A percentile compares a stretch with the other conserved stretches of the same genome.
These are phyloP conservation scores for Umbelopsis isabellina DNA, from an alignment of 192 early-diverging fungal species.

Conservation along the genomic window DNA sequence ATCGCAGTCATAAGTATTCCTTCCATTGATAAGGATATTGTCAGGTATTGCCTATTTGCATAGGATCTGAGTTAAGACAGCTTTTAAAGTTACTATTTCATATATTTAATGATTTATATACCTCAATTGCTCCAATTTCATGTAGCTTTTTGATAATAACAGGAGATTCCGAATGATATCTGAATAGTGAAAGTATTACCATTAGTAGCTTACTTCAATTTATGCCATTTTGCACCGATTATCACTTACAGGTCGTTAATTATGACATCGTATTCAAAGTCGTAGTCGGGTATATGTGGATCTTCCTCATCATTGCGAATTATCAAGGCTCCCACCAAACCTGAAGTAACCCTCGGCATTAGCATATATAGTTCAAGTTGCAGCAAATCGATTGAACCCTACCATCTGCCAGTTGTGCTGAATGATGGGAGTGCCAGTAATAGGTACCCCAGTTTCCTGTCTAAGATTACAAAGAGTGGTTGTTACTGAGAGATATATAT, in stretches of 20 bases:
- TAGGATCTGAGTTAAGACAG: constrained; percentile 14
- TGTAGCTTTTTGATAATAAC: not conserved
- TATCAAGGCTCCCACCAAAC: constrained; percentile 42
- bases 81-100: not conserved
- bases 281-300: constrained; percentile 40
- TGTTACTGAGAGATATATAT: not conserved
- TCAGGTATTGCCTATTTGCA: constrained; percentile 41
- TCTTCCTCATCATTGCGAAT: constrained; percentile 43
- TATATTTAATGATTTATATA: not conserved
- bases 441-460: constrained; percentile 21
- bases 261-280: constrained; percentile 46
- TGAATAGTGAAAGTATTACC: not conserved
- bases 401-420: constrained; percentile 45
- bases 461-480: not conserved
- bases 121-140: constrained; percentile 3
- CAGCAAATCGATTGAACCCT: not conserved
- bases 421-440: constrained; percentile 51
- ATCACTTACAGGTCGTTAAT: constrained; percentile 25
- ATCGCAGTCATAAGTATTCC: constrained; percentile 19
- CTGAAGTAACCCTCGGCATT: not conserved
- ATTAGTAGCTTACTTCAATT: not conserved
- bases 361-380: not conserved
- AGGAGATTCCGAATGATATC: not conserved
- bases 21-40: constrained; percentile 59
- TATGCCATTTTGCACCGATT: not conserved